Percentiles rank a stretch among this genome's conserved stretches.
phyloP scores from a whole-genome alignment of 23 red algal genomes.

The Gracilaria domingensis region DNA sequence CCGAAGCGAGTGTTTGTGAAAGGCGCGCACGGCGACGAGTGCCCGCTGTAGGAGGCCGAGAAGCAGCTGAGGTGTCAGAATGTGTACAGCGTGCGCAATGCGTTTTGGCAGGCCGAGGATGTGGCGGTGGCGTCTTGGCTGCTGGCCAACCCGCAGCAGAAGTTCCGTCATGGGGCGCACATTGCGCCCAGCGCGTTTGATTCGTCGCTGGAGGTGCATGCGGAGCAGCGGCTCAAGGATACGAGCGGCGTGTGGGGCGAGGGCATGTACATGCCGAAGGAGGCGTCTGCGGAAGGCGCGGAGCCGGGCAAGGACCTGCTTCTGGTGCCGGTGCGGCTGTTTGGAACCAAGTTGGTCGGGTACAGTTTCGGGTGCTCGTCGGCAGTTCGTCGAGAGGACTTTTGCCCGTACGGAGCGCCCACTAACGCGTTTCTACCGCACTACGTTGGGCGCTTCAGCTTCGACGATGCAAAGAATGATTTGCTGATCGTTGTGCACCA shows the following conservation, averaged over 20 bases:
- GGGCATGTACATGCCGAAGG: too few species aligned
- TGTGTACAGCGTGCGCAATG: constrained; percentile 4
- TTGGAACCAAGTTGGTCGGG: constrained; percentile 21
- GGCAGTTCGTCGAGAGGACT: not conserved
- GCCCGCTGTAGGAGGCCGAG: constrained; percentile 39
- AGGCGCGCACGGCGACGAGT: not conserved
- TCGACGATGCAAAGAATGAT: constrained; percentile 35
- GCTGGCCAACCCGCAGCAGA: too few species aligned
- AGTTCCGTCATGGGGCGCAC: too few species aligned
- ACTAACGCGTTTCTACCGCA: constrained; percentile 42
- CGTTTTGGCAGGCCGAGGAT: constrained; percentile 3
- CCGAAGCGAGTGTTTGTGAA: not conserved
- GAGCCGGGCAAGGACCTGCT: constrained; percentile 33
- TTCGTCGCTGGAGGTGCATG: too few species aligned
- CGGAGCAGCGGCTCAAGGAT: too few species aligned
- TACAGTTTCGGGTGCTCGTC: constrained; percentile 38
- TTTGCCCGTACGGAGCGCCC: constrained; percentile 25
- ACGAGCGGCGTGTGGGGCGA: too few species aligned
- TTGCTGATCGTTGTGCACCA: constrained; percentile 45
- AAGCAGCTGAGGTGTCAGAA: constrained; percentile 21
- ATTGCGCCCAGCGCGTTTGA: too few species aligned
- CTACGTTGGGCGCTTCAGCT: constrained; percentile 51
- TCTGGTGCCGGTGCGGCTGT: constrained; percentile 20
- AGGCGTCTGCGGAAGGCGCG: not conserved
- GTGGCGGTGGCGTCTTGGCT: constrained; percentile 46